Conservation (phyloP, 2,329 filamentous ascomycete species). For the Proliferodiscus dingleyae region DNA sequence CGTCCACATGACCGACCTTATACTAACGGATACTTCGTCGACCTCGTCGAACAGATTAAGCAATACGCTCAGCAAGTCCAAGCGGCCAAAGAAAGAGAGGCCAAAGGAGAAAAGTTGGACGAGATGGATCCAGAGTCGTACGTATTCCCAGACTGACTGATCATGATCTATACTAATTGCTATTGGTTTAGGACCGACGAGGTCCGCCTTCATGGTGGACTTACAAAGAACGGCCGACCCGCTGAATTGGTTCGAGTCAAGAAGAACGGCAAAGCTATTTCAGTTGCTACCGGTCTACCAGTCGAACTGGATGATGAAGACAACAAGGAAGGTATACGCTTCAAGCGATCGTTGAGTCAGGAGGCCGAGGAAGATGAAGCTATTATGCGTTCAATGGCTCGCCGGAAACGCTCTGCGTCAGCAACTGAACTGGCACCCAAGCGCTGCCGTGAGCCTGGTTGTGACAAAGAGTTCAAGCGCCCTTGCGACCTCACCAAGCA, state of each 20-base stretch:
- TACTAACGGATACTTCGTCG: slow-evolving; percentile 94
- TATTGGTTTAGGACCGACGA: slow-evolving; percentile 57
- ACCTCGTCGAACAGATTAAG: slow-evolving; percentile 89
- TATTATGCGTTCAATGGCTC: slow-evolving; percentile 88
- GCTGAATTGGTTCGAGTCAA: slow-evolving; percentile 79
- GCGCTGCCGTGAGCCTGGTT: slow-evolving; percentile 68
- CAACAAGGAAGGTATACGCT: slow-evolving; percentile 43
- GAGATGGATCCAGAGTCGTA: slow-evolving; percentile 57
- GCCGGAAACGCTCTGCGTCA: slow-evolving; percentile 87
- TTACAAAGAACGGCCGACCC: slow-evolving; percentile 75
- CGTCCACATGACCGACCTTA: slow-evolving; percentile 83
- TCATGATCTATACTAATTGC: slow-evolving; percentile 21
- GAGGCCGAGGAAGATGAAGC: slow-evolving; percentile 74
- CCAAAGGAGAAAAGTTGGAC: slow-evolving; percentile 47
- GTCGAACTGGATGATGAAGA: slow-evolving; percentile 51
- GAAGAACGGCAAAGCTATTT: slow-evolving; percentile 74
- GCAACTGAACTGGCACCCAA: slow-evolving; percentile 78
- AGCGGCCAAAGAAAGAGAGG: slow-evolving; percentile 63
- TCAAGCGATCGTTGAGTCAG: slow-evolving; percentile 64
- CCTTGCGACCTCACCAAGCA: slow-evolving; percentile 98
- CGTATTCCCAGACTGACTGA: slow-evolving; percentile 27
- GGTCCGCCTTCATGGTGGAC: slow-evolving; percentile 74
- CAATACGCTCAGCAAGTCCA: slow-evolving; percentile 83
- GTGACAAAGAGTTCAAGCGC: slow-evolving; percentile 89
- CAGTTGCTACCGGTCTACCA: slow-evolving; percentile 64